Evolutionary conservation across 108 stramenopile genomes (phyloP).

Genomic region (Seminavis robusta): DNA sequence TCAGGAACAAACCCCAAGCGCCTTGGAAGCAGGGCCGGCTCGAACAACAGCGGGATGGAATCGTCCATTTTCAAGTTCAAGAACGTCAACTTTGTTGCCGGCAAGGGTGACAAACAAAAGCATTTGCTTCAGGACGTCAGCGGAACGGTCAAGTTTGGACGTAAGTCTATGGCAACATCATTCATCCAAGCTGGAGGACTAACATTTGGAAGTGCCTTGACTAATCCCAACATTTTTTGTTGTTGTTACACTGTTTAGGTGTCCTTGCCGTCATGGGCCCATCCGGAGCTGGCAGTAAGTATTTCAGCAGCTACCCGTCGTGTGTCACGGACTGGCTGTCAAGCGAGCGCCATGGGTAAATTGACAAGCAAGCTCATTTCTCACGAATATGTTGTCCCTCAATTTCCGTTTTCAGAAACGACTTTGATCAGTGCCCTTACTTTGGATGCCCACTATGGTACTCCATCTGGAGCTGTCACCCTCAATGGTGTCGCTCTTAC

Average conservation of each 20-base stretch:
- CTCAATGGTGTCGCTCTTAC: constrained; percentile 6
- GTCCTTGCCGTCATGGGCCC: constrained; percentile 34
- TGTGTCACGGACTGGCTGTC: too few relatives aligned
- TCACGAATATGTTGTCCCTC: background rate
- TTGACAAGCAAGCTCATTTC: too few relatives aligned
- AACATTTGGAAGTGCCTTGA: background rate
- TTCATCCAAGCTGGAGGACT: background rate
- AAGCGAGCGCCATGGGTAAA: too few relatives aligned
- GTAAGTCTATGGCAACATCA: constrained; percentile 1
- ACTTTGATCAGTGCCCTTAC: constrained; percentile 22
- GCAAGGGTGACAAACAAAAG: constrained; percentile 14
- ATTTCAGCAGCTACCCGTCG: background rate
- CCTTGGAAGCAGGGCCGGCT: too few relatives aligned
- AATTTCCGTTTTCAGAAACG: too few relatives aligned
- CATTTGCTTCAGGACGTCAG: constrained; percentile 13
- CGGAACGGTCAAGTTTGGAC: constrained; percentile 21
- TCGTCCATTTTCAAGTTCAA: constrained; percentile 21
- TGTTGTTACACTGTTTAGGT: background rate
- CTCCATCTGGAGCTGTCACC: constrained; percentile 8
- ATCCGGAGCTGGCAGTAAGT: constrained; percentile 21
- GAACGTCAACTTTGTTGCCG: constrained; percentile 20
- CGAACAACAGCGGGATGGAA: constrained; percentile 23
- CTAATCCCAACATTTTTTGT: background rate
- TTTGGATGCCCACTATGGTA: constrained; percentile 25
- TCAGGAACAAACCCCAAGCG: too few relatives aligned